Conservation (phyloP, 2,329 filamentous ascomycete genomes). For the Massarina eburnea region DNA sequence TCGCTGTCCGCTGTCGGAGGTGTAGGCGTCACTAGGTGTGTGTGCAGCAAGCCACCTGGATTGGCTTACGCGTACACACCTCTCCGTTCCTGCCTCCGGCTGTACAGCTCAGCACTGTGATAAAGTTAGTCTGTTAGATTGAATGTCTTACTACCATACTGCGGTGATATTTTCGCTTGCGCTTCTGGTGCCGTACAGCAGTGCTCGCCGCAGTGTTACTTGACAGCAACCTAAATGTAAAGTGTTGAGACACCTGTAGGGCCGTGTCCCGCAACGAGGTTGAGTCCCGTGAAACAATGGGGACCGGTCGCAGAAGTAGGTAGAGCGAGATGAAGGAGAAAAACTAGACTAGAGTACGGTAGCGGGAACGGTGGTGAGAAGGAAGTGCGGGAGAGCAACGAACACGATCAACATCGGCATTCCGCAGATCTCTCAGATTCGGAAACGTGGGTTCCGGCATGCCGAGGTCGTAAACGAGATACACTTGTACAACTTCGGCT, state of each 20-base stretch:
- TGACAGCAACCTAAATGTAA: too few species aligned
- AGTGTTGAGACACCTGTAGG: background rate
- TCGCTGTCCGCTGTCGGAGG: background rate
- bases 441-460: background rate
- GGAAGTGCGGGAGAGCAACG: background rate
- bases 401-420: background rate
- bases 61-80: background rate
- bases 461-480: background rate
- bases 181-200: background rate
- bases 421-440: too few species aligned
- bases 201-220: background rate
- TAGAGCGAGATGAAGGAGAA: background rate
- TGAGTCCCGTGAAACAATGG: background rate
- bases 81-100: background rate
- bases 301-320: background rate
- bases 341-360: background rate
- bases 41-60: too few species aligned
- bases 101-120: background rate
- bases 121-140: background rate
- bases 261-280: background rate
- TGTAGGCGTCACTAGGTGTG: background rate
- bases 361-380: background rate
- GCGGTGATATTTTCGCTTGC: background rate
- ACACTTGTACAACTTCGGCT: background rate
- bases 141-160: background rate